phyloP scores from a whole-genome alignment of 805 yeast species.

The Spathaspora hagerdaliae region DNA sequence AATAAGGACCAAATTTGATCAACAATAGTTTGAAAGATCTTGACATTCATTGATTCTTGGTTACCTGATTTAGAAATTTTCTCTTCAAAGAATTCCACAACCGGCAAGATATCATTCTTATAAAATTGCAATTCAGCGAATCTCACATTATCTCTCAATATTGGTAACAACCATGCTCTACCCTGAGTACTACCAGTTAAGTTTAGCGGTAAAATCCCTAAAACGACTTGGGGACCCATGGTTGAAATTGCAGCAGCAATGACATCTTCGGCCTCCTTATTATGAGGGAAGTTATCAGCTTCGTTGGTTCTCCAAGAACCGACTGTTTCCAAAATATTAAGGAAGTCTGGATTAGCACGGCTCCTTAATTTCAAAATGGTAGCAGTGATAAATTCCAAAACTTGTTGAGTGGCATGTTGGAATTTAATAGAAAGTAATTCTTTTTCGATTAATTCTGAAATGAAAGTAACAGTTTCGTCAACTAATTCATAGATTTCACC shows the following conservation, averaged over 20 bases:
- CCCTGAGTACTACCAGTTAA: constrained; percentile 67
- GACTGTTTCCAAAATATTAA: constrained; percentile 61
- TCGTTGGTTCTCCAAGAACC: constrained; percentile 88
- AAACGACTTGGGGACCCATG: constrained; percentile 83
- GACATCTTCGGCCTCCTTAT: constrained; percentile 75
- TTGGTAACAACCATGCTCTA: constrained; percentile 92
- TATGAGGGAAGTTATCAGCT: constrained; percentile 58
- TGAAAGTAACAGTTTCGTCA: constrained; percentile 47
- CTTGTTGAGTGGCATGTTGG: constrained; percentile 70
- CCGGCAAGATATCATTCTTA: constrained; percentile 61
- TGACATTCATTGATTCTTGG: constrained; percentile 62
- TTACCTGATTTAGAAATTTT: constrained; percentile 41
- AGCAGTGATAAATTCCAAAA: constrained; percentile 63
- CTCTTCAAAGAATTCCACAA: constrained; percentile 49
- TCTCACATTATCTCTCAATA: constrained; percentile 80
- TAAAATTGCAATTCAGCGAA: constrained; percentile 67
- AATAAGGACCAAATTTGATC: constrained; percentile 92
- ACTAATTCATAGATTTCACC: constrained; percentile 50
- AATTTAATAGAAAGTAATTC: constrained; percentile 69
- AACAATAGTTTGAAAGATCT: constrained; percentile 77
- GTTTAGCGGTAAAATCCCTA: constrained; percentile 74
- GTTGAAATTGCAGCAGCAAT: constrained; percentile 74
- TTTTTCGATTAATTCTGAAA: constrained; percentile 50
- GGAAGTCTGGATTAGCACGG: constrained; percentile 67
- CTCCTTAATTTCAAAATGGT: constrained; percentile 59